Conservation (phyloP, 805 yeast species). For the Clavispora carvajalis region DNA sequence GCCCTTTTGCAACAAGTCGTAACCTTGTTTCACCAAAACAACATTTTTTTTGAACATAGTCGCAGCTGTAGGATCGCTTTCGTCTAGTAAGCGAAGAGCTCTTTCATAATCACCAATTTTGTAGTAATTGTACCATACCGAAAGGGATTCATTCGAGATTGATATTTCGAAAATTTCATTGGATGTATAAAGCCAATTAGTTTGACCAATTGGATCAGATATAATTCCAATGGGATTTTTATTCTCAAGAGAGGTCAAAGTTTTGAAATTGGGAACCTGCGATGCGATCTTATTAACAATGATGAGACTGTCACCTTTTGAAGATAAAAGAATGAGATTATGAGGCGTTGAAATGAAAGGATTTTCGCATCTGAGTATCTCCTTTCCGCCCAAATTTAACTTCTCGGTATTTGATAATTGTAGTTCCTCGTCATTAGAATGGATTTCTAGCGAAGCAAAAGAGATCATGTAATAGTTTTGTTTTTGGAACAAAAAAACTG, state of each 20-base stretch:
- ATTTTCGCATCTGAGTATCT: conserved; percentile 5
- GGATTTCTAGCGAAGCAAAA: conserved; percentile 13
- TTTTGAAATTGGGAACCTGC: conserved; percentile 3
- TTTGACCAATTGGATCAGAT: conserved; percentile 34
- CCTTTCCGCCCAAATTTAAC: conserved; percentile 4
- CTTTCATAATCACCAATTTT: conserved; percentile 45
- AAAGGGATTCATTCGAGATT: conserved; percentile 60
- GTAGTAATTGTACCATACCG: conserved; percentile 56
- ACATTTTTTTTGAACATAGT: conserved; percentile 27
- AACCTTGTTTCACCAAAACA: conserved; percentile 53
- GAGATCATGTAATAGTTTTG: conserved; percentile 12
- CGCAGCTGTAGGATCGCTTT: not conserved
- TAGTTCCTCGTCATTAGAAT: conserved; percentile 29
- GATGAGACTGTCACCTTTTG: conserved; percentile 14
- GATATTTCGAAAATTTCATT: conserved; percentile 65
- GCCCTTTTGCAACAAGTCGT: conserved; percentile 30
- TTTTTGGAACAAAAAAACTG: conserved; percentile 13
- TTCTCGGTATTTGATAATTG: conserved; percentile 14
- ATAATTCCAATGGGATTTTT: conserved; percentile 21
- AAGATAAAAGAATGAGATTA: conserved; percentile 22
- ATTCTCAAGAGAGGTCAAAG: not conserved
- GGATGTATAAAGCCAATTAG: conserved; percentile 74
- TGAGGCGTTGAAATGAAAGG: conserved; percentile 24
- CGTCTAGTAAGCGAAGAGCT: conserved; percentile 42
- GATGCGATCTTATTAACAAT: conserved; percentile 27